A percentile compares a stretch with the other conserved stretches of the same genome.
These are phyloP conservation scores for Diplosphaera chodatii DNA, from an alignment of 139 green algal species.

Conservation along the genomic window DNA sequence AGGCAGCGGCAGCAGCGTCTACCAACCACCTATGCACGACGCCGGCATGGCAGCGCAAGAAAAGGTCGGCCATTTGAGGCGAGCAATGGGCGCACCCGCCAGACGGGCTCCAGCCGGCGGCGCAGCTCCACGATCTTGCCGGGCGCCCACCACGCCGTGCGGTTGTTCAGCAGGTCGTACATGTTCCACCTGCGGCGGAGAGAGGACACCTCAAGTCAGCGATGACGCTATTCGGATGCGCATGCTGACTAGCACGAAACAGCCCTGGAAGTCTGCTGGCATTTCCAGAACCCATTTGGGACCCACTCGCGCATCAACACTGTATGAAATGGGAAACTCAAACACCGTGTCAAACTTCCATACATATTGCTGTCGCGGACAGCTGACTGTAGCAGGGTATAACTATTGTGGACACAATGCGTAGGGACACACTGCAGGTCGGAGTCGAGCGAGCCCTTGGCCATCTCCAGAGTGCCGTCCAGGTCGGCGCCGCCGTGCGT, in stretches of 20 bases:
- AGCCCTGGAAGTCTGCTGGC: too few species aligned
- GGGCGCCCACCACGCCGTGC: slow-evolving; percentile 85
- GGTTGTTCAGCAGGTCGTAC: slow-evolving; percentile 71
- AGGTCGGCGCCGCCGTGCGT: slow-evolving; percentile 78
- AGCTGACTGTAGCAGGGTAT: too few species aligned
- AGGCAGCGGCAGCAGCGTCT: too few species aligned
- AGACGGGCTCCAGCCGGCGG: slow-evolving; percentile 52
- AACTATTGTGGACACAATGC: background rate
- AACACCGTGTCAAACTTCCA: too few species aligned
- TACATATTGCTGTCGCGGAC: too few species aligned
- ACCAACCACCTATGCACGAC: too few species aligned
- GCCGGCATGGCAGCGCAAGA: background rate
- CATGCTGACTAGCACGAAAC: too few species aligned
- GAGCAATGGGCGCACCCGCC: slow-evolving; percentile 53
- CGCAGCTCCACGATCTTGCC: slow-evolving; percentile 85
- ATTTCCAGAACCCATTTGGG: too few species aligned
- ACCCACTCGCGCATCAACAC: too few species aligned
- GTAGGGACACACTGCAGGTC: slow-evolving; percentile 30
- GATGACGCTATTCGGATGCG: too few species aligned
- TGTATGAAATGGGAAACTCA: too few species aligned
- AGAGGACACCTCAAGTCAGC: background rate
- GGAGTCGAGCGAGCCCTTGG: slow-evolving; percentile 54
- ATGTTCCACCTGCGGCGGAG: slow-evolving; percentile 39
- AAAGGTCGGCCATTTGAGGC: background rate
- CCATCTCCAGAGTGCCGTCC: slow-evolving; percentile 70